phyloP scores from a whole-genome alignment of 2,329 filamentous ascomycete species.

The Colletotrichum liriopes region DNA sequence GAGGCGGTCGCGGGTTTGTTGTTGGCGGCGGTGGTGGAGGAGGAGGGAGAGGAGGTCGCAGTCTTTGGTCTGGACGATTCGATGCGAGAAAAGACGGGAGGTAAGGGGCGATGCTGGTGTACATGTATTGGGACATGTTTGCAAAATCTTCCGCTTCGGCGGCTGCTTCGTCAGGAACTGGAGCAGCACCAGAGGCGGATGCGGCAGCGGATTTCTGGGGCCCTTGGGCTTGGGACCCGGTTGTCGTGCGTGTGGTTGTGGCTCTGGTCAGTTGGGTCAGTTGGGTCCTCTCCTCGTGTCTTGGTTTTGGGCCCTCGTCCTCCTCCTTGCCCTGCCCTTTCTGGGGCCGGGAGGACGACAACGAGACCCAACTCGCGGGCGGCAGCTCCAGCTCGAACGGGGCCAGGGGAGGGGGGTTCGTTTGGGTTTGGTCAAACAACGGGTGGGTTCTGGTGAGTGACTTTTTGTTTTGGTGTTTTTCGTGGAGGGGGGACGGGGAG shows the following conservation, averaged over 20 bases:
- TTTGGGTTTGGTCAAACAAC: slow-evolving; percentile 16
- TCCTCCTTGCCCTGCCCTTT: slow-evolving; percentile 23
- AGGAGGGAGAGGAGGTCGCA: slow-evolving; percentile 18
- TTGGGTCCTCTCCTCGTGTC: slow-evolving; percentile 32
- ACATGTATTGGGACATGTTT: slow-evolving; percentile 45
- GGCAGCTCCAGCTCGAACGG: slow-evolving; percentile 30
- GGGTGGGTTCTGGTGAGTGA: slow-evolving; percentile 19
- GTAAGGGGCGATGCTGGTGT: slow-evolving; percentile 42
- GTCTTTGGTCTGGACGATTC: slow-evolving; percentile 31
- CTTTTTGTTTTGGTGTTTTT: not conserved
- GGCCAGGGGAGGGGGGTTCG: slow-evolving; percentile 6
- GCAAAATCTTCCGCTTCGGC: slow-evolving; percentile 34
- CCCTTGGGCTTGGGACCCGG: slow-evolving; percentile 13
- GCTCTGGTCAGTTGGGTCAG: slow-evolving; percentile 22
- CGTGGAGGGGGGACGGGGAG: not conserved
- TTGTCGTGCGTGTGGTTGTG: slow-evolving; percentile 10
- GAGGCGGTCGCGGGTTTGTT: not conserved
- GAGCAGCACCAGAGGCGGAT: slow-evolving; percentile 3
- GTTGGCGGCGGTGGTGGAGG: not conserved
- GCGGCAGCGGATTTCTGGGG: slow-evolving; percentile 16
- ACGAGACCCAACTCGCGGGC: slow-evolving; percentile 34
- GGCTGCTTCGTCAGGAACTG: slow-evolving; percentile 12
- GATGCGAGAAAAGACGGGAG: slow-evolving; percentile 39
- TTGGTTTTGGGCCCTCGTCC: slow-evolving; percentile 21
- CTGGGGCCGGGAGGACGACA: slow-evolving; percentile 37